A percentile compares a stretch with the other conserved stretches of the same genome.
phyloP scores from a whole-genome alignment of 192 early-diverging fungal genomes.

The Thoreauomyces humboldtii region DNA sequence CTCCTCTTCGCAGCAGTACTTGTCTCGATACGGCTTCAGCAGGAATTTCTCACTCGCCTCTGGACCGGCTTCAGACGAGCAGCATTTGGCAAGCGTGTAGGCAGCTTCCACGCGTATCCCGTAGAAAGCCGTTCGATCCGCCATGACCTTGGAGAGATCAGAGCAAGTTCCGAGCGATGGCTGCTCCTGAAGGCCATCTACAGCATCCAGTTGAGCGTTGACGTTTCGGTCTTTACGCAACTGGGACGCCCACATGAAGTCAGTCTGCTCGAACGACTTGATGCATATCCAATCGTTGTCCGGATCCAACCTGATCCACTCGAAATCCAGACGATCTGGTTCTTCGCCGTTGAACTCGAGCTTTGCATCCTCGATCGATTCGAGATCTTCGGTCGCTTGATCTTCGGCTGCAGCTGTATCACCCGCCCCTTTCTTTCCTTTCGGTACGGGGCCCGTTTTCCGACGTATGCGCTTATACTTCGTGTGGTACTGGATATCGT shows the following conservation, averaged over 20 bases:
- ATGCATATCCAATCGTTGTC: slow-evolving; percentile 92
- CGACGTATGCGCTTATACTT: slow-evolving; percentile 96
- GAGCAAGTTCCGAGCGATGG: slow-evolving; percentile 36
- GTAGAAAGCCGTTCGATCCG: slow-evolving; percentile 8
- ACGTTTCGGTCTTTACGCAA: slow-evolving; percentile 88
- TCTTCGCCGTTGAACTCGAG: slow-evolving; percentile 73
- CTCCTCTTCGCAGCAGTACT: slow-evolving; percentile 54
- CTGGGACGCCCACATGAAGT: slow-evolving; percentile 95
- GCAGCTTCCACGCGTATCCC: slow-evolving; percentile 39
- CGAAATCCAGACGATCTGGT: slow-evolving; percentile 69
- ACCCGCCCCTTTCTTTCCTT: slow-evolving; percentile 44
- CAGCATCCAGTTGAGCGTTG: slow-evolving; percentile 85
- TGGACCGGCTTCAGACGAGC: slow-evolving; percentile 4
- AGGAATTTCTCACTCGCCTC: slow-evolving; percentile 28
- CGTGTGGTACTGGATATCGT: slow-evolving; percentile 93
- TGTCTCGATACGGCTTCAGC: slow-evolving; percentile 67
- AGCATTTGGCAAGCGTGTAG: slow-evolving; percentile 33
- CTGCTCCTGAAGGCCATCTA: slow-evolving; percentile 45
- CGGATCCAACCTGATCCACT: slow-evolving; percentile 95
- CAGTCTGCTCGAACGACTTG: slow-evolving; percentile 81
- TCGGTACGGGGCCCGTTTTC: slow-evolving; percentile 65
- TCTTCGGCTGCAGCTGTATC: slow-evolving; percentile 39
- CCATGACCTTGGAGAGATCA: neutral
- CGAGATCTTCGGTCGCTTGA: slow-evolving; percentile 17
- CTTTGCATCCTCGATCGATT: slow-evolving; percentile 51